Base-by-base conservation (phyloP, 352 stramenopile genomes). In the Pythium guiyangense region DNA sequence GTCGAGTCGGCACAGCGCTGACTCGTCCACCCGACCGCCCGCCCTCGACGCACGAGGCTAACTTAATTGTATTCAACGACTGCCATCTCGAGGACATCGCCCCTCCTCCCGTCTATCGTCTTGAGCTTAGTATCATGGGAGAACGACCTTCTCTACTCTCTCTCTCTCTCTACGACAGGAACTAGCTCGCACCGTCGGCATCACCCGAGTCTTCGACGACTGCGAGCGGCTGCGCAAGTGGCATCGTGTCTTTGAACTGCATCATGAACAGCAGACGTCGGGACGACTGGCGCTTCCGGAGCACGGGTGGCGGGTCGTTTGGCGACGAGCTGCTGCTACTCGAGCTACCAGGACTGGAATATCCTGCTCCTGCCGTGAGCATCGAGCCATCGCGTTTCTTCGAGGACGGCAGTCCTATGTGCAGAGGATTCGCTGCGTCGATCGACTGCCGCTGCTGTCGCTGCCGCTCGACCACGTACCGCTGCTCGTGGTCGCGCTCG, bases 401-500 rank as follows among this genome's bases (percentile, higher is more conserved):
- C 22, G 58, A 62, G 11, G 35, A 44, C 18, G 27, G n/a, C 18
- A 44, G 45, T 11, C 17, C 29, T 14, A 9, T 43, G 6, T 12
- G 6, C 0, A 45, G 18, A 31, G 31, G 2, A n/a, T 12, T 34
- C 47, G 61, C 56, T 2, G 43, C 29, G 15, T 78, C 71, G 0
- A 75, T 46, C 3, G 54, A 46, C 12, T 64, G 26, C 1, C 73
- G 67, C 20, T 71, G 70, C 31, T 74, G 67, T 14, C 49, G 46
- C 52, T 92, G 83, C 0, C 70, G 72, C 35, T 78, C 63, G 12
- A 87, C 64, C 35, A 90, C 54, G 0, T 60, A 60, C 2, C 66
- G 65, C 29, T 90, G 75, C 48, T 88, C 80, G 11, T 67, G 62
- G 49, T 93, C 80, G 27, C 68, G 71, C 48, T 90, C 83, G 15